Percentiles rank a stretch among this genome's conserved stretches.
Conservation (phyloP, 495 filamentous ascomycete genomes). For the Tuber borchii region DNA sequence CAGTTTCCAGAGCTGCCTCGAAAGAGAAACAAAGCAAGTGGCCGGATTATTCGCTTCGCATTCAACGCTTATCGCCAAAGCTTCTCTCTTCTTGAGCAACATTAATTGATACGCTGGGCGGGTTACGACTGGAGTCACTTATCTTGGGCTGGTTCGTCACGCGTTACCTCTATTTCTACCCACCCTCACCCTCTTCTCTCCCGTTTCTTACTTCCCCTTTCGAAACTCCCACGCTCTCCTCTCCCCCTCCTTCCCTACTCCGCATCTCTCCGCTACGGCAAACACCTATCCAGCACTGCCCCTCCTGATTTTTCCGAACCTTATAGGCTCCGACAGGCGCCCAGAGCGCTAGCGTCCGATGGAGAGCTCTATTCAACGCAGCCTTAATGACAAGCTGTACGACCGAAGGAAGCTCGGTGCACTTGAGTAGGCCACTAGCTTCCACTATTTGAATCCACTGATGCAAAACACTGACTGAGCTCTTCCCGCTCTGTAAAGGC, state of each 20-base stretch:
- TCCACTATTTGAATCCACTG: constrained; percentile 15
- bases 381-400: constrained; percentile 96
- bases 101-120: not conserved
- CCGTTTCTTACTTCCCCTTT: not conserved
- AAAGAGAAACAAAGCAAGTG: not conserved
- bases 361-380: constrained; percentile 81
- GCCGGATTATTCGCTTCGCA: not conserved
- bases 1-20: not conserved
- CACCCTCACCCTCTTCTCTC: not conserved
- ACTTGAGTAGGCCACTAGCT: constrained; percentile 67
- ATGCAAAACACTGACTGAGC: constrained; percentile 18
- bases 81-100: not conserved
- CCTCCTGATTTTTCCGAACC: not conserved
- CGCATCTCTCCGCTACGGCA: not conserved
- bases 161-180: not conserved
- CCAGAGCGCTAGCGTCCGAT: constrained; percentile 47
- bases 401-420: constrained; percentile 95
- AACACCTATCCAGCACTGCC: not conserved
- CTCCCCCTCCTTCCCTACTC: not conserved
- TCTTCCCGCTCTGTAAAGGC: constrained; percentile 47
- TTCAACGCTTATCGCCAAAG: not conserved
- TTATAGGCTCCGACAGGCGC: not conserved
- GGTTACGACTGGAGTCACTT: not conserved
- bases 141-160: not conserved
- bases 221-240: not conserved